Evolutionary conservation across 306 rosid genomes (phyloP), one percentile per base, ranked within the genome.

Genomic region (Pyrus betulifolia): DNA sequence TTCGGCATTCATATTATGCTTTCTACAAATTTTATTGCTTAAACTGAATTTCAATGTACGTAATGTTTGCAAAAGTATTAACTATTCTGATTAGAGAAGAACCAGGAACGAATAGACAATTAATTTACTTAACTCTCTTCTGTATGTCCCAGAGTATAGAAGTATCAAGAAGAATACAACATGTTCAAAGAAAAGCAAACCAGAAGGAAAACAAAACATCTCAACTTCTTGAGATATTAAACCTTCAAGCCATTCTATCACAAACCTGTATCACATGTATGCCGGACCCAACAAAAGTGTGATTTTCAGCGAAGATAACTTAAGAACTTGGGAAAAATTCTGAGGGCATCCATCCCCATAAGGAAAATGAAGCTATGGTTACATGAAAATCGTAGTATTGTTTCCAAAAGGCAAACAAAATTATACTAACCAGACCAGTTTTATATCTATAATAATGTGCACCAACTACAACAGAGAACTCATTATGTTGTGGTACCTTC

Each of bases 401-500:
- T 21, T 22, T 49, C 55, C 49, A 69, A 69, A 46, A 44, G 17
- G 55, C 63, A 58, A 27, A 27, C 35, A 14, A 27, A 27, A 17
- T 62, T 15, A 14, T 28, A 28, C 67, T 3, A 62, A 62, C 58
- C 28, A 67, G 45, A 55, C 11, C 8, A 59, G 57, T 28, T 31
- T 3, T 6, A 27, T 15, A 73, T 62, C 13, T 45, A 45, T 4
- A 63, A 63, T 66, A 13, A 62, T 5, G 38, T 23, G 17, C 21
- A 57, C 51, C 6, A 23, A 72, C 21, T 46, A 33, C 54, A 19
- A 58, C 31, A 66, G 42, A 83, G 42, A 67, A 76, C 73, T 81
- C 45, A 62, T 46, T 67, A 23, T 40, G 57, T 72, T 42, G 73
- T 35, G 10, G 64, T 89, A 91, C 97, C 97, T 88, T 88, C 84